These are phyloP conservation scores for Fomitopsis betulina DNA, from an alignment of 1,284 basidiomycete genomes.

Conservation along the genomic window DNA sequence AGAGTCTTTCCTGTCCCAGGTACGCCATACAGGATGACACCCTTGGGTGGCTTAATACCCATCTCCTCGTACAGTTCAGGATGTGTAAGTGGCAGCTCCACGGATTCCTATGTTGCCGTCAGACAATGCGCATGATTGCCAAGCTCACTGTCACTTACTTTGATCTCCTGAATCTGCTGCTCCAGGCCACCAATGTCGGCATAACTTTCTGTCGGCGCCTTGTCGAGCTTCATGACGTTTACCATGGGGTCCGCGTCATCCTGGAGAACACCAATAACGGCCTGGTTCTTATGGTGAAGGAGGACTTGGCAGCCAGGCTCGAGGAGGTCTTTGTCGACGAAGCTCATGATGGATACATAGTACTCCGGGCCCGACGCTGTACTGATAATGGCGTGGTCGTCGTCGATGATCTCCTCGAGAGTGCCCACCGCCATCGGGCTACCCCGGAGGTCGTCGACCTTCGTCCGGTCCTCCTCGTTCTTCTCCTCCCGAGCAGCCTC, in stretches of 20 bases:
- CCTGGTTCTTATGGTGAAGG: slow-evolving; percentile 94
- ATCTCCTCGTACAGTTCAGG: slow-evolving; percentile 99
- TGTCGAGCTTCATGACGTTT: slow-evolving; percentile 98
- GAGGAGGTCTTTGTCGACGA: slow-evolving; percentile 97
- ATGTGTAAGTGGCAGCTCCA: slow-evolving; percentile 96
- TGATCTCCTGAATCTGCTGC: slow-evolving; percentile 97
- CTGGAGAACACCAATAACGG: slow-evolving; percentile 92
- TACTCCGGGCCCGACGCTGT: slow-evolving; percentile 94
- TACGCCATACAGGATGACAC: slow-evolving; percentile 98
- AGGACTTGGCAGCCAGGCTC: slow-evolving; percentile 97
- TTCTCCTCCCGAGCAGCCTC: slow-evolving; percentile 87
- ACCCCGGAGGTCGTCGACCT: slow-evolving; percentile 93
- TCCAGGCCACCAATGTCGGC: slow-evolving; percentile 98
- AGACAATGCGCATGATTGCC: not conserved
- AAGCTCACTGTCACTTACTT: slow-evolving; percentile 45
- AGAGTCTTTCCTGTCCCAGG: slow-evolving; percentile 99
- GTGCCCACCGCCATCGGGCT: slow-evolving; percentile 97
- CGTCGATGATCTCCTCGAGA: slow-evolving; percentile 99
- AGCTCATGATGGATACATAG: slow-evolving; percentile 98
- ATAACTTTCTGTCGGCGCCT: slow-evolving; percentile 98
- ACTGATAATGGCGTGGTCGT: slow-evolving; percentile 99
- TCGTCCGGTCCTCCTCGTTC: slow-evolving; percentile 91
- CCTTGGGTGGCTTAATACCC: slow-evolving; percentile 98
- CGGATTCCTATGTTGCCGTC: slow-evolving; percentile 72
- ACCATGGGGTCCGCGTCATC: slow-evolving; percentile 99